phyloP scores from a whole-genome alignment of 1,139 yeast species.

The Candida mesenterica region DNA sequence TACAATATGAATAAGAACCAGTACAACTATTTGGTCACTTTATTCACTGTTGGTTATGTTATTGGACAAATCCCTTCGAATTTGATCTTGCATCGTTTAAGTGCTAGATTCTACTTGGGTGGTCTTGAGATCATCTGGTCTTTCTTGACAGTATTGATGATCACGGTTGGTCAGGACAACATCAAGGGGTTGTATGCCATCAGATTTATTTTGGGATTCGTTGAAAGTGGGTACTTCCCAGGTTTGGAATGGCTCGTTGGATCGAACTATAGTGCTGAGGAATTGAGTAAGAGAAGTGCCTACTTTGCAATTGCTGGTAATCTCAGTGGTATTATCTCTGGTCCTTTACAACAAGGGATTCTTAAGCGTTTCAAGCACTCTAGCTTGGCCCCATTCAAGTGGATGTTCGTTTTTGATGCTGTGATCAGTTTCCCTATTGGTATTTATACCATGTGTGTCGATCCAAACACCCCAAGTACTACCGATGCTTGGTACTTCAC shows the following conservation, averaged over 20 bases:
- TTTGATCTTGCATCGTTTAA: constrained; percentile 49
- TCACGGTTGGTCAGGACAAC: constrained; percentile 35
- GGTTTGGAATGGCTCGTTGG: constrained; percentile 34
- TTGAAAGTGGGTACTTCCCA: constrained; percentile 62
- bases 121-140: constrained; percentile 59
- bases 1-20: constrained; percentile 52
- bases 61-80: constrained; percentile 61
- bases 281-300: constrained; percentile 49
- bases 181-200: constrained; percentile 52
- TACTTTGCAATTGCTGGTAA: constrained; percentile 46
- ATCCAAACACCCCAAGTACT: constrained; percentile 40
- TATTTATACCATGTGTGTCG: constrained; percentile 35
- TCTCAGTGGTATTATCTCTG: constrained; percentile 44
- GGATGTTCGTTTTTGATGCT: constrained; percentile 41
- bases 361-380: constrained; percentile 28
- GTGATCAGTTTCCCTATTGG: constrained; percentile 38
- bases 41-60: constrained; percentile 60
- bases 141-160: constrained; percentile 49
- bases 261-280: constrained; percentile 21
- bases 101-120: constrained; percentile 55
- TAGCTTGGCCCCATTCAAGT: constrained; percentile 31
- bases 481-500: constrained; percentile 39
- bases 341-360: constrained; percentile 37
- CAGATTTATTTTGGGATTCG: constrained; percentile 56
- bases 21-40: constrained; percentile 50